Evolutionary conservation across 2,329 filamentous ascomycete species (phyloP).

Genomic region (Xylariales sp.): DNA sequence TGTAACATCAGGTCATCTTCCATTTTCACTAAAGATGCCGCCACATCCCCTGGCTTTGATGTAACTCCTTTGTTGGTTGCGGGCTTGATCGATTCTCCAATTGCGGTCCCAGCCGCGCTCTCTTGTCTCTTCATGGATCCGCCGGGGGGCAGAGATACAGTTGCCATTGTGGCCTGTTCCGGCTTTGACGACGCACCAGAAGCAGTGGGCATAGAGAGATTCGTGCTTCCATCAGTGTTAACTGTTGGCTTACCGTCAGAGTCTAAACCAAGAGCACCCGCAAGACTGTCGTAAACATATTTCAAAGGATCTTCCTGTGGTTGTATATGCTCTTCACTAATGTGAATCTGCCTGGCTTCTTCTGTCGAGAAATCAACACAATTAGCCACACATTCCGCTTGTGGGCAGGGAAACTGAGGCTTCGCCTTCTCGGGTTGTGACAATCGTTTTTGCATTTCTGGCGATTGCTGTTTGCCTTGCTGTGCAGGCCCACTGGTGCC

Average conservation of each 20-base stretch:
- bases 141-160: slow-evolving; percentile 48
- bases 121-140: slow-evolving; percentile 45
- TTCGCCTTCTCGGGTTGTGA: slow-evolving; percentile 29
- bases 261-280: slow-evolving; percentile 46
- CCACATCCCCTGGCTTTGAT: background rate
- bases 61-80: background rate
- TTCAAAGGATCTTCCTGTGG: slow-evolving; percentile 51
- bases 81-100: slow-evolving; percentile 14
- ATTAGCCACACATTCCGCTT: slow-evolving; percentile 50
- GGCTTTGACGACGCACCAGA: slow-evolving; percentile 39
- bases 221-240: slow-evolving; percentile 21
- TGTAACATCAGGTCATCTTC: slow-evolving; percentile 14
- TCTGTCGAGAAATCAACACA: slow-evolving; percentile 47
- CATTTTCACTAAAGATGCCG: slow-evolving; percentile 15
- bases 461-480: slow-evolving; percentile 41
- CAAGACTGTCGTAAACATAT: slow-evolving; percentile 47
- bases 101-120: slow-evolving; percentile 33
- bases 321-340: slow-evolving; percentile 55
- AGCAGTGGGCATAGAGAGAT: slow-evolving; percentile 30
- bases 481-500: slow-evolving; percentile 43
- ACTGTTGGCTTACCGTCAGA: slow-evolving; percentile 39
- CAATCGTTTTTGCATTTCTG: slow-evolving; percentile 35
- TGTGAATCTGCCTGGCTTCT: slow-evolving; percentile 48
- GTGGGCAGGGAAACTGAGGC: slow-evolving; percentile 45
- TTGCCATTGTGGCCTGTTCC: slow-evolving; percentile 38